Conservation (phyloP, 192 early-diverging fungal species). For the Umbelopsis sp. region DNA sequence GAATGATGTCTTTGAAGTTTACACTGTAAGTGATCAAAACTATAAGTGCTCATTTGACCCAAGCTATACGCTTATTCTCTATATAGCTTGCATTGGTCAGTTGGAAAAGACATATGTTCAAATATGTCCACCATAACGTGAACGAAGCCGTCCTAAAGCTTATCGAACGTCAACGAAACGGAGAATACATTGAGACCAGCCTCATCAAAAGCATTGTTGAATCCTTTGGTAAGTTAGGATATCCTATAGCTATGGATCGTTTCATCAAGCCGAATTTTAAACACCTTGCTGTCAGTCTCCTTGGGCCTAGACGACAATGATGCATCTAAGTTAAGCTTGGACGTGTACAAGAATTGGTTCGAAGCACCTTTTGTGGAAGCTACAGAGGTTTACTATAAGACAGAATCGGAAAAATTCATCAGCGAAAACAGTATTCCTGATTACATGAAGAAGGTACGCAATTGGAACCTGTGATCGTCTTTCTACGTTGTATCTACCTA, state of each 20-base stretch:
- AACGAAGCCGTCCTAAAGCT: conserved; percentile 79
- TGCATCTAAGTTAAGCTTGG: conserved; percentile 76
- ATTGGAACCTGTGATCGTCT: neutral
- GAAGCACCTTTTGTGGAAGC: conserved; percentile 80
- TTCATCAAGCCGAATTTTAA: neutral
- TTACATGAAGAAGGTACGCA: conserved; percentile 89
- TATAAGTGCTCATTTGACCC: neutral
- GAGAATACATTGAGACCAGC: conserved; percentile 85
- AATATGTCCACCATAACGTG: conserved; percentile 65
- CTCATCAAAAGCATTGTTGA: conserved; percentile 89
- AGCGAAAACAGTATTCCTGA: conserved; percentile 88
- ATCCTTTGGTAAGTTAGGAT: conserved; percentile 72
- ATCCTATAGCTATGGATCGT: neutral
- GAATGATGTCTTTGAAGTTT: conserved; percentile 85
- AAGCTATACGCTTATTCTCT: neutral
- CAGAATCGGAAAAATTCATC: conserved; percentile 88
- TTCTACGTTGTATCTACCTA: neutral
- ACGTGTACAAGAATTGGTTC: conserved; percentile 88
- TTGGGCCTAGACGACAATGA: conserved; percentile 84
- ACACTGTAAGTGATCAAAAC: conserved; percentile 67
- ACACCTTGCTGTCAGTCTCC: conserved; percentile 54
- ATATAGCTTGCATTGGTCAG: conserved; percentile 76
- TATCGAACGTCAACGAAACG: conserved; percentile 82
- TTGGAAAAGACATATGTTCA: conserved; percentile 85
- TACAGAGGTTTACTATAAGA: conserved; percentile 86